These are phyloP conservation scores for Neurospora hispaniola DNA, from an alignment of 495 filamentous ascomycete species.

Conservation along the genomic window DNA sequence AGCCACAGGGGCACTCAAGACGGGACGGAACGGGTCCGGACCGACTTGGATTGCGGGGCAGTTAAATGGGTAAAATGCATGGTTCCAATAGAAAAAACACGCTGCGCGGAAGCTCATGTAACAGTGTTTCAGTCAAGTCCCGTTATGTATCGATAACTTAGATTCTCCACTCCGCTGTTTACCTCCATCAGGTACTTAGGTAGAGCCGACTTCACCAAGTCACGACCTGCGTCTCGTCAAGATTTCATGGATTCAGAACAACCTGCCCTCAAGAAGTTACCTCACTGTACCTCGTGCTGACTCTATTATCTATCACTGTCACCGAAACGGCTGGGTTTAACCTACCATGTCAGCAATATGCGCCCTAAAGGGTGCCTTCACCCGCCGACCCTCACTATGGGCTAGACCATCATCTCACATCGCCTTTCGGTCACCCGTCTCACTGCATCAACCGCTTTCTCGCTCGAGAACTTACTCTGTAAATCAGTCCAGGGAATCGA, in stretches of 20 bases:
- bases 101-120: neutral
- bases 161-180: neutral
- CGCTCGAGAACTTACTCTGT: neutral
- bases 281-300: neutral
- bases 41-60: neutral
- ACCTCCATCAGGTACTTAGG: no score
- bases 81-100: neutral
- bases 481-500: neutral
- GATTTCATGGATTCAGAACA: neutral
- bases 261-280: neutral
- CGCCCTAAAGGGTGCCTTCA: neutral
- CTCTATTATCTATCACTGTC: neutral
- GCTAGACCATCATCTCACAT: neutral
- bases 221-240: neutral
- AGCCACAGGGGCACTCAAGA: neutral
- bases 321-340: neutral
- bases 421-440: neutral
- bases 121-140: neutral
- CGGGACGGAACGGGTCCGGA: neutral
- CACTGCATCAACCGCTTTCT: neutral
- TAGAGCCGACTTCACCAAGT: neutral
- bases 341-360: neutral
- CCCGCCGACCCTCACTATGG: neutral
- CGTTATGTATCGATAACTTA: neutral
- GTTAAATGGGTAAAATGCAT: neutral